Percentiles rank a stretch among this genome's conserved stretches.
These are phyloP conservation scores for Aspergillus taichungensis DNA, from an alignment of 495 filamentous ascomycete genomes.

Conservation along the genomic window DNA sequence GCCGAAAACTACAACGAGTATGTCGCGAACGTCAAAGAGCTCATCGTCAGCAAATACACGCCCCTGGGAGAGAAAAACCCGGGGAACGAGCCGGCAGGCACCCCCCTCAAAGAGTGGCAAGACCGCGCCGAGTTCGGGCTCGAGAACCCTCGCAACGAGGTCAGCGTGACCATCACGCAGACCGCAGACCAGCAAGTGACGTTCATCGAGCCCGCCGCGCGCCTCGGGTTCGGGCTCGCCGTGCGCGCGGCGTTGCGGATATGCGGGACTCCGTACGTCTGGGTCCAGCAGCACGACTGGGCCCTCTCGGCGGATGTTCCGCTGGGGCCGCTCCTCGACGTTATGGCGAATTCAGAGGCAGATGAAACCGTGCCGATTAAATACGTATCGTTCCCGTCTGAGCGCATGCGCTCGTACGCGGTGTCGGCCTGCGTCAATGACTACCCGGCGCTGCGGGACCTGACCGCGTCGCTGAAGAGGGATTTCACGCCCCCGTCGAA, in stretches of 20 bases:
- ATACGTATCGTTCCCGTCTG: slow-evolving; percentile 1
- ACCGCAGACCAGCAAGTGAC: background rate
- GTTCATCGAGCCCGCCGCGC: slow-evolving; percentile 1
- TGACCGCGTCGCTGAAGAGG: background rate
- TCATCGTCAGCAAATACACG: background rate
- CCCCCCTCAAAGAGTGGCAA: background rate
- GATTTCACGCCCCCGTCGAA: background rate
- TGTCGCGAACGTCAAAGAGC: background rate
- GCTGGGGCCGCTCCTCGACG: background rate
- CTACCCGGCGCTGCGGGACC: background rate
- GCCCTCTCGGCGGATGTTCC: slow-evolving; percentile 1
- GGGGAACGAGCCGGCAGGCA: too few species aligned
- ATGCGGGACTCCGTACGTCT: background rate
- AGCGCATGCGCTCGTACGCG: background rate
- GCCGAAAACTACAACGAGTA: background rate
- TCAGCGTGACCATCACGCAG: background rate
- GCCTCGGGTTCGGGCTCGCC: slow-evolving; percentile 2
- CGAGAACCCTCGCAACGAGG: slow-evolving; percentile 22
- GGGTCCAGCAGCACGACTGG: slow-evolving; percentile 5
- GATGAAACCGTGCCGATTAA: background rate
- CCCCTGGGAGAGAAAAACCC: too few species aligned
- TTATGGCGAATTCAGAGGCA: background rate
- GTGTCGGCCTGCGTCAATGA: background rate
- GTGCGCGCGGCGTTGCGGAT: background rate
- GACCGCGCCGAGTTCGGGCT: slow-evolving; percentile 28